Conservation (phyloP, 768 basidiomycete species). For the Rhodocollybia butyracea region DNA sequence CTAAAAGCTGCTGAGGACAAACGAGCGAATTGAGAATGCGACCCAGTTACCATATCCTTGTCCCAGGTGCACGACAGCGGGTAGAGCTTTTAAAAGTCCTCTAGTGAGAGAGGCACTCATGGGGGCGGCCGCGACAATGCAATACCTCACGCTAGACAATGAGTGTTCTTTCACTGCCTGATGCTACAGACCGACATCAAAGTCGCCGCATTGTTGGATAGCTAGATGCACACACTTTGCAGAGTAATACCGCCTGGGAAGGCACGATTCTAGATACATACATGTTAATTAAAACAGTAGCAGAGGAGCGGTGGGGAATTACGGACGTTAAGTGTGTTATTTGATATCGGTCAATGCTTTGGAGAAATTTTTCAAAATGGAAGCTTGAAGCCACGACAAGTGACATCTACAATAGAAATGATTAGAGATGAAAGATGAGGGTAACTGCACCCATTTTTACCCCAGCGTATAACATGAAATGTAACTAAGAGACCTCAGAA, state of each 20-base stretch:
- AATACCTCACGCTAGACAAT: constrained; percentile 24
- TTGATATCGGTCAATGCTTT: constrained; percentile 37
- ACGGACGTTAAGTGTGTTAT: constrained; percentile 29
- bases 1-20: constrained; percentile 16
- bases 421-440: too few species aligned
- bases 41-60: constrained; percentile 30
- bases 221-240: constrained; percentile 19
- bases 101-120: constrained; percentile 27
- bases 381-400: constrained; percentile 45
- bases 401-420: constrained; percentile 19
- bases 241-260: constrained; percentile 31
- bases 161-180: constrained; percentile 29
- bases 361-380: constrained; percentile 32
- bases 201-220: neutral
- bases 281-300: neutral
- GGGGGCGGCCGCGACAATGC: constrained; percentile 32
- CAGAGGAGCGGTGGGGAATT: neutral
- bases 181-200: constrained; percentile 22
- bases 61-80: constrained; percentile 23
- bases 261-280: constrained; percentile 23
- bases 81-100: constrained; percentile 26
- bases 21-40: neutral
- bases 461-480: constrained; percentile 14
- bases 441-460: too few species aligned
- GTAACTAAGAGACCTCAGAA: constrained; percentile 1